Evolutionary conservation across 2,329 filamentous ascomycete genomes (phyloP).

Genomic region (Ophiobolus disseminans): DNA sequence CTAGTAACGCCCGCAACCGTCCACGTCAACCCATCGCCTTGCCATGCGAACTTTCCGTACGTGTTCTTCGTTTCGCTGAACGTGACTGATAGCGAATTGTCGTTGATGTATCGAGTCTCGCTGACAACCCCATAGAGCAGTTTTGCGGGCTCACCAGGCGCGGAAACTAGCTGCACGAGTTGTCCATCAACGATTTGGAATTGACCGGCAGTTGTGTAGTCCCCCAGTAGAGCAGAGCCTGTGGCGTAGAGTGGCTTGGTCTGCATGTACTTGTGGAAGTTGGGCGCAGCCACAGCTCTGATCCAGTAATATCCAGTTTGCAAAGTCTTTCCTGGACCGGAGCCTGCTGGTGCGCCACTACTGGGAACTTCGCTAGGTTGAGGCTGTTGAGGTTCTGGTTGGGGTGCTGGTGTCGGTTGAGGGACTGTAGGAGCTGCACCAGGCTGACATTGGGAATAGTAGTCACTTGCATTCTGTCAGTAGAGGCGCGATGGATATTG

Average conservation of each 20-base stretch:
- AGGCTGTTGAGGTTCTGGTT: constrained; percentile 17
- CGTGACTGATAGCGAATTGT: constrained; percentile 56
- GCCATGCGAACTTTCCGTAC: constrained; percentile 64
- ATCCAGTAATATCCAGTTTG: constrained; percentile 64
- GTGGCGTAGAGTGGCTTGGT: constrained; percentile 47
- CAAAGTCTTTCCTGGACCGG: constrained; percentile 55
- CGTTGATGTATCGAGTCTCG: constrained; percentile 37
- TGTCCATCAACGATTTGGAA: constrained; percentile 64
- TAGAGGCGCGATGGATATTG: neutral
- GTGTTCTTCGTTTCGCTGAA: constrained; percentile 61
- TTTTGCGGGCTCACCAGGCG: constrained; percentile 55
- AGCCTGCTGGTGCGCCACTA: constrained; percentile 29
- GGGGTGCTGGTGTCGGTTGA: constrained; percentile 11
- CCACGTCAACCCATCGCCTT: constrained; percentile 67
- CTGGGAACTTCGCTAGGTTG: constrained; percentile 16
- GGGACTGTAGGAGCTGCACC: constrained; percentile 30
- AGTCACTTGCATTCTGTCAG: constrained; percentile 33
- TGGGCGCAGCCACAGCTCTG: constrained; percentile 63
- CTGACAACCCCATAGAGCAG: constrained; percentile 43
- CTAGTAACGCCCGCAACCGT: constrained; percentile 55
- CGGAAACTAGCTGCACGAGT: constrained; percentile 62
- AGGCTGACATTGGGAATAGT: constrained; percentile 53
- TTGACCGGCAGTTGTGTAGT: constrained; percentile 63
- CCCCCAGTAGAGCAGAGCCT: constrained; percentile 60
- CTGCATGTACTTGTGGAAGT: constrained; percentile 57